A percentile compares a stretch with the other conserved stretches of the same genome.
Evolutionary conservation across 2,329 filamentous ascomycete species (phyloP).

Genomic region (Diaporthe eres): DNA sequence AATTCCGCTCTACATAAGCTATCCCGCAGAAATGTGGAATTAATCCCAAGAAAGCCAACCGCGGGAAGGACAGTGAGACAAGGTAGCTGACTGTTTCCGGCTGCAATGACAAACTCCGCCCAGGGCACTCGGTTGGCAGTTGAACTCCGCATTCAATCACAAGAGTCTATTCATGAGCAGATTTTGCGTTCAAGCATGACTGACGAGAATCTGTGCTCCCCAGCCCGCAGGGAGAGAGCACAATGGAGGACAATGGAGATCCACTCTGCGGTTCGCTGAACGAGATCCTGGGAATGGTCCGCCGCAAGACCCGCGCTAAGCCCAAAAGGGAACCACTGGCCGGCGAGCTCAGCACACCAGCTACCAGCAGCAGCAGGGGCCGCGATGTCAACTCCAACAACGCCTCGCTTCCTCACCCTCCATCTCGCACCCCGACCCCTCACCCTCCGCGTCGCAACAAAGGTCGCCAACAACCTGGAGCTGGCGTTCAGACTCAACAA

Average conservation of each 20-base stretch:
- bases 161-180: background rate
- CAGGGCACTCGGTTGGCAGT: background rate
- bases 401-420: conserved; percentile 10
- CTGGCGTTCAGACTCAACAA: conserved; percentile 34
- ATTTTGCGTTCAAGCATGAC: background rate
- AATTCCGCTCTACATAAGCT: background rate
- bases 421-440: conserved; percentile 12
- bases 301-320: conserved; percentile 13
- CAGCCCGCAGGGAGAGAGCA: background rate
- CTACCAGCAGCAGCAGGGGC: conserved; percentile 24
- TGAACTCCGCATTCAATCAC: background rate
- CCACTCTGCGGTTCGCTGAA: background rate
- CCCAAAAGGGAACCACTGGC: conserved; percentile 19
- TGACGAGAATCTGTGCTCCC: background rate
- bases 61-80: background rate
- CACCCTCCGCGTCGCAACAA: conserved; percentile 28
- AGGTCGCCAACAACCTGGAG: conserved; percentile 25
- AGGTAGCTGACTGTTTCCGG: conserved; percentile 15
- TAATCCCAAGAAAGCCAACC: background rate
- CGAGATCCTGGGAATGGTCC: conserved; percentile 18
- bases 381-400: conserved; percentile 36
- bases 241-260: background rate
- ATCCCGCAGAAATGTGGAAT: background rate
- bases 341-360: conserved; percentile 35
- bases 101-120: background rate